Evolutionary conservation across 2,329 filamentous ascomycete species (phyloP).

Genomic region (Nigrograna mackinnonii): DNA sequence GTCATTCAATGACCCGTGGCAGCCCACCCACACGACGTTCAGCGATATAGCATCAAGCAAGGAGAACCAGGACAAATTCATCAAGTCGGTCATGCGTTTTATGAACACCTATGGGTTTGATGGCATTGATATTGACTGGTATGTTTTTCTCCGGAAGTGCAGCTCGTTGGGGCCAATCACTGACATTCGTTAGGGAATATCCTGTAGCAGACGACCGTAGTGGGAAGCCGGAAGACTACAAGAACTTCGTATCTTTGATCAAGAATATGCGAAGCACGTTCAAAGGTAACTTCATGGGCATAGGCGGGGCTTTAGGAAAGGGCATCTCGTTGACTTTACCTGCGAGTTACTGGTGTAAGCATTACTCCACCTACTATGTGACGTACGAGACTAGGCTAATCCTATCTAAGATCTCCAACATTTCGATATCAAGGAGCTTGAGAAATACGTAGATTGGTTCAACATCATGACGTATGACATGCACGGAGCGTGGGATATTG

Average conservation of each 20-base stretch:
- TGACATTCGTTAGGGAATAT: no score
- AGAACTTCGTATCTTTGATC: background rate
- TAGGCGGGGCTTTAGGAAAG: conserved; percentile 12
- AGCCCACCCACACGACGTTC: conserved; percentile 25
- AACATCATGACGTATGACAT: conserved; percentile 43
- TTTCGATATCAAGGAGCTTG: conserved; percentile 40
- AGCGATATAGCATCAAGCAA: conserved; percentile 30
- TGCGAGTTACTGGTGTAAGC: conserved; percentile 29
- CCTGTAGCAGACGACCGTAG: conserved; percentile 8
- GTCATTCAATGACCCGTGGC: conserved; percentile 42
- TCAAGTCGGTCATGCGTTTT: conserved; percentile 44
- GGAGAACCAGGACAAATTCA: conserved; percentile 36
- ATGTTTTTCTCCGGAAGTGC: no score
- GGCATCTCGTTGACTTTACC: conserved; percentile 29
- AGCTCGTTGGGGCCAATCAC: no score
- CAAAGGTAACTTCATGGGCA: no score
- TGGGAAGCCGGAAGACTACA: background rate
- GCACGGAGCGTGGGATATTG: conserved; percentile 44
- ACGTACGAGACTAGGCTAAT: no score
- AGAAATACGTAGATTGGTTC: conserved; percentile 36
- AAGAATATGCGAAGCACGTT: conserved; percentile 1
- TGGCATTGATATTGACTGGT: conserved; percentile 47
- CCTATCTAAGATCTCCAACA: conserved; percentile 21
- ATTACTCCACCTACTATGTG: no score
- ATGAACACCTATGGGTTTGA: conserved; percentile 48